A percentile compares a stretch with the other conserved stretches of the same genome.
Conservation (phyloP, 768 basidiomycete species). For the Russula olivacea region DNA sequence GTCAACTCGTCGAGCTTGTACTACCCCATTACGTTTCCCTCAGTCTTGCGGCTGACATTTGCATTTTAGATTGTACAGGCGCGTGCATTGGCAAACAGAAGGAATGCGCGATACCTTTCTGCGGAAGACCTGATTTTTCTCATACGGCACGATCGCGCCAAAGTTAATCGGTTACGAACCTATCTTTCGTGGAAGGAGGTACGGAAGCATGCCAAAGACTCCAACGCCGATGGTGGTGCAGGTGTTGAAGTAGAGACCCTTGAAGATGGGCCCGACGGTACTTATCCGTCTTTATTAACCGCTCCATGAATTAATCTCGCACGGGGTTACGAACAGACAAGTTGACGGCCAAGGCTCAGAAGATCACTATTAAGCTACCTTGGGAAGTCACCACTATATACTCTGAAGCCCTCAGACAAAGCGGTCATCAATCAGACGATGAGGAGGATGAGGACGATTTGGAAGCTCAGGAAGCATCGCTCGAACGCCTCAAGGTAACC, state of each 20-base stretch:
- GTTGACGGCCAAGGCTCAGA: conserved; percentile 76
- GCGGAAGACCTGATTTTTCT: conserved; percentile 96
- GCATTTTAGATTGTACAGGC: conserved; percentile 77
- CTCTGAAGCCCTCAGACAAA: conserved; percentile 62
- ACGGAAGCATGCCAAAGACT: conserved; percentile 89
- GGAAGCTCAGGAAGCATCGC: conserved; percentile 92
- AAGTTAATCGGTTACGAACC: conserved; percentile 87
- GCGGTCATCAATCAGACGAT: conserved; percentile 64
- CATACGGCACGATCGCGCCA: conserved; percentile 88
- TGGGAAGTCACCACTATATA: conserved; percentile 95
- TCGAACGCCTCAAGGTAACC: conserved; percentile 69
- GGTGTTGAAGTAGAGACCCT: conserved; percentile 77
- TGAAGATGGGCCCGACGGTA: conserved; percentile 80
- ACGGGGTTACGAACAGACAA: conserved; percentile 47
- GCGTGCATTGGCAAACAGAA: conserved; percentile 70
- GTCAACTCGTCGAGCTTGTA: conserved; percentile 88
- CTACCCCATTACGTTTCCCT: not conserved
- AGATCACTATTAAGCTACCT: conserved; percentile 90
- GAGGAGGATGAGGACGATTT: conserved; percentile 96
- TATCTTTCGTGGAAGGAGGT: conserved; percentile 98
- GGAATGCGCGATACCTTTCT: conserved; percentile 79
- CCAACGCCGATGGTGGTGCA: conserved; percentile 72
- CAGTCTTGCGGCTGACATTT: not conserved
- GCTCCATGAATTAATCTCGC: conserved; percentile 2
- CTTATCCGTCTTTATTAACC: conserved; percentile 23